Conservation (phyloP, 768 basidiomycete species). For the Phlebiopsis flavidoalba region DNA sequence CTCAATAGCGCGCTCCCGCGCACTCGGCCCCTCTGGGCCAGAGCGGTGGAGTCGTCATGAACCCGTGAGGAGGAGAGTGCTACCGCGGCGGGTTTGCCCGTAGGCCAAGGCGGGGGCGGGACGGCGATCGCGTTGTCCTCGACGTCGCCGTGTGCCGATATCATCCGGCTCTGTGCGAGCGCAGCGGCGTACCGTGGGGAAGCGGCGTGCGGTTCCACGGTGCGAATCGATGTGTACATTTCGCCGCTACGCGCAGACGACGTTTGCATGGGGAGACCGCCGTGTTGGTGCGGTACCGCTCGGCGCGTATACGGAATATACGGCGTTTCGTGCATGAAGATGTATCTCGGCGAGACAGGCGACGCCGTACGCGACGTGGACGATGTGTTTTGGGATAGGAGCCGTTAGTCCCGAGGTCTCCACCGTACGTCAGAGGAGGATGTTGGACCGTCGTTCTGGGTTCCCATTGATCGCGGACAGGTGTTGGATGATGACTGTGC, state of each 20-base stretch:
- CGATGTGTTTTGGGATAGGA: conserved; percentile 43
- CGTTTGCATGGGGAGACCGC: conserved; percentile 42
- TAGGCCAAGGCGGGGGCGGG: conserved; percentile 74
- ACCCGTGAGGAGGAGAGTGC: conserved; percentile 54
- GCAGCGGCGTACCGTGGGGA: conserved; percentile 68
- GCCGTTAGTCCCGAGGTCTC: conserved; percentile 2
- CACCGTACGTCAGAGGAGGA: conserved; percentile 1
- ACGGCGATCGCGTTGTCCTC: conserved; percentile 66
- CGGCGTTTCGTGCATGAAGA: conserved; percentile 65
- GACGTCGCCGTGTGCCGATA: conserved; percentile 60
- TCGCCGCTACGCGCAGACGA: conserved; percentile 25
- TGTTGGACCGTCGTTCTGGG: background rate
- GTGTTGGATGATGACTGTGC: conserved; percentile 33
- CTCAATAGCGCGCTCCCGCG: conserved; percentile 10
- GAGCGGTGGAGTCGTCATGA: conserved; percentile 42
- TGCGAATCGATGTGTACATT: conserved; percentile 29
- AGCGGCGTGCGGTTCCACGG: conserved; percentile 71
- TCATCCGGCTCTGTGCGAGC: conserved; percentile 60
- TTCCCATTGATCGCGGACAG: conserved; percentile 2
- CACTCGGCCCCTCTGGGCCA: conserved; percentile 37
- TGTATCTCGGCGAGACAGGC: conserved; percentile 43
- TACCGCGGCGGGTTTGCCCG: conserved; percentile 68
- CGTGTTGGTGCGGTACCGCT: conserved; percentile 58
- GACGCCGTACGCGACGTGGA: conserved; percentile 60
- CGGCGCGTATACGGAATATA: conserved; percentile 59